Base-by-base conservation (phyloP, 2,329 filamentous ascomycete species). In the Fusarium globosum region DNA sequence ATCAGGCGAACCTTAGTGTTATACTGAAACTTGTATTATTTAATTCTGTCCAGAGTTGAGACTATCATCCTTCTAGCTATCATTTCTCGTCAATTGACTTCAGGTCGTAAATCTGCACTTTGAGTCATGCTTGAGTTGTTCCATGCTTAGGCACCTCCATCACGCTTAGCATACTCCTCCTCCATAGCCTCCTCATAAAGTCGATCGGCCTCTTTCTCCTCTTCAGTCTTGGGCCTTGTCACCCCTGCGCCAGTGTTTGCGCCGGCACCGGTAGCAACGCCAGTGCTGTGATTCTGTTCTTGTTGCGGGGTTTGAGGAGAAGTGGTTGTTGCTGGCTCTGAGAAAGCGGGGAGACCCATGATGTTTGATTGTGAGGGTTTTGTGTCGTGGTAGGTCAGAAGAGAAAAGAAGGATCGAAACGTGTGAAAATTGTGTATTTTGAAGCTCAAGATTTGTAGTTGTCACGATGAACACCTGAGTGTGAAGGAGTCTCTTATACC, bases 121-220 rank as follows among this genome's bases (percentile, higher is more conserved):
- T 9, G 4, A 43, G 21, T 20, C 38, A 16, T 12, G 28, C 15
- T 21, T 7, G 13, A 42, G 13, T 26, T 8, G 26, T 38, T 6
- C 21, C 33, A 21, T 15, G 16, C 67, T 65, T 56, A 88, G 21
- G 85, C 82, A 35, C 87, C 87, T 12, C 87, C 87, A 58, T 88
- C 87, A 42, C 86, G 79, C 82, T 88, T 88, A 49, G 86, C 87
- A 70, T 88, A 88, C 79, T 88, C 86, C 48, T 88, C 87, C 81
- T 88, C 87, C 77, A 88, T 88, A 8, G 81, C 79, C 79, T 88
- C 86, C 68, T 88, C 86, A 59, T 88, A 88, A 45, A 83, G 63
- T 30, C 83, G 78, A 71, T 88, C 87, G 4, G 87, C 87, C 72
- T 87, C 85, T 64, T 83, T 70, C 79, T 88, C 86, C 7, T 80